Evolutionary conservation across 352 stramenopile species (phyloP).

Genomic region (Pythium volutum): DNA sequence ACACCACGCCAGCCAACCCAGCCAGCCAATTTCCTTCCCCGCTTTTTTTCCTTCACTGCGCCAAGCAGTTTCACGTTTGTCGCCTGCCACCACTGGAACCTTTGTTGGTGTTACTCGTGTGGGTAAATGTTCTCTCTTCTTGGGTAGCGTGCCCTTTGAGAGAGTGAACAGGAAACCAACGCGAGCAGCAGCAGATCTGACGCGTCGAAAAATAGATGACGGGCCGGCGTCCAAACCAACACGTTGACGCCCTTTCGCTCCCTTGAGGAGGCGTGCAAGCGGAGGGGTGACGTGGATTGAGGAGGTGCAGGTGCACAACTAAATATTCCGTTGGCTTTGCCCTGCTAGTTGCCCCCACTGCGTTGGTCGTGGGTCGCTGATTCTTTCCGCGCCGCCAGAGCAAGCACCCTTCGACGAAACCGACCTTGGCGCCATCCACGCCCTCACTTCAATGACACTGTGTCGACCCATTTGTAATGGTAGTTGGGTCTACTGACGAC

Average conservation of each 20-base stretch:
- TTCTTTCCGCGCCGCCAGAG: too few species aligned
- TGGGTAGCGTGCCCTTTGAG: background rate
- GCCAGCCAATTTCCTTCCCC: background rate
- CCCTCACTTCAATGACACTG: background rate
- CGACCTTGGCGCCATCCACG: background rate
- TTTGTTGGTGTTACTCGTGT: background rate
- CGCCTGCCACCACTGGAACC: background rate
- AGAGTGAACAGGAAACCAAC: background rate
- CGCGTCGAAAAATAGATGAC: background rate
- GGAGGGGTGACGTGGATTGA: too few species aligned
- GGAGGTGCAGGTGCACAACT: too few species aligned
- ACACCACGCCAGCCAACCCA: background rate
- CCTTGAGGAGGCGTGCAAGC: too few species aligned
- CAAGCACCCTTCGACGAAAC: too few species aligned
- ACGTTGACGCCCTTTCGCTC: too few species aligned
- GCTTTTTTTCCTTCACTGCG: background rate
- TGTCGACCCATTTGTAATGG: too few species aligned
- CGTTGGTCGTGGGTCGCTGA: too few species aligned
- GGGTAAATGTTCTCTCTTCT: background rate
- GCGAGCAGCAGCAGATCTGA: too few species aligned
- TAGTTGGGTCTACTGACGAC: background rate
- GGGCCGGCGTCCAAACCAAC: too few species aligned
- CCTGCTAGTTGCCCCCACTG: too few species aligned
- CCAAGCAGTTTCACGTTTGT: slow-evolving; percentile 1
- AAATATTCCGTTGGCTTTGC: too few species aligned